Evolutionary conservation across 768 basidiomycete genomes (phyloP).

Genomic region (Pulveroboletus frians): DNA sequence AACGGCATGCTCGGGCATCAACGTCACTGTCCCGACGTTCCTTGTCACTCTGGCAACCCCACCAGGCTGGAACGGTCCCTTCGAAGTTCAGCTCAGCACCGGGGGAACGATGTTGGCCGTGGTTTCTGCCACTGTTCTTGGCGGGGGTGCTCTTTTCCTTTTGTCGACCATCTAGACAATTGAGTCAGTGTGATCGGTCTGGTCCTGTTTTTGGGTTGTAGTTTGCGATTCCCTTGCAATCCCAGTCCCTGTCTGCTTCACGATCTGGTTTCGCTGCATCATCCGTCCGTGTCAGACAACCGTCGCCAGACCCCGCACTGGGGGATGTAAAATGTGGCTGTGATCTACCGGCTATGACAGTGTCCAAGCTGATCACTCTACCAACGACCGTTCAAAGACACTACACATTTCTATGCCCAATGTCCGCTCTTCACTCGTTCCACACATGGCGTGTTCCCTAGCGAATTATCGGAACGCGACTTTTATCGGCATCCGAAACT

Average conservation of each 20-base stretch:
- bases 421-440: slow-evolving; percentile 4
- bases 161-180: slow-evolving; percentile 46
- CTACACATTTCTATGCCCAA: slow-evolving; percentile 11
- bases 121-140: slow-evolving; percentile 41
- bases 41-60: slow-evolving; percentile 44
- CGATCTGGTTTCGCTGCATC: neutral
- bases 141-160: slow-evolving; percentile 43
- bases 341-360: neutral
- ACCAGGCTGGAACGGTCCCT: slow-evolving; percentile 57
- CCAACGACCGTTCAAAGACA: no score
- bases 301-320: no score
- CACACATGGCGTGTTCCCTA: slow-evolving; percentile 4
- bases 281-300: no score
- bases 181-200: neutral
- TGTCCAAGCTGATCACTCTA: no score
- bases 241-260: neutral
- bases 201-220: neutral
- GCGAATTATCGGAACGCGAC: slow-evolving; percentile 13
- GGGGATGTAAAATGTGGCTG: slow-evolving; percentile 13
- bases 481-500: slow-evolving; percentile 30
- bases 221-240: neutral
- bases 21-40: slow-evolving; percentile 36
- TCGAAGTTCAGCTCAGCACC: slow-evolving; percentile 41
- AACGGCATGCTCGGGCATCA: slow-evolving; percentile 39
- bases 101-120: slow-evolving; percentile 44